Base-by-base conservation (phyloP, 306 rosid genomes). In the Quercus parvula region DNA sequence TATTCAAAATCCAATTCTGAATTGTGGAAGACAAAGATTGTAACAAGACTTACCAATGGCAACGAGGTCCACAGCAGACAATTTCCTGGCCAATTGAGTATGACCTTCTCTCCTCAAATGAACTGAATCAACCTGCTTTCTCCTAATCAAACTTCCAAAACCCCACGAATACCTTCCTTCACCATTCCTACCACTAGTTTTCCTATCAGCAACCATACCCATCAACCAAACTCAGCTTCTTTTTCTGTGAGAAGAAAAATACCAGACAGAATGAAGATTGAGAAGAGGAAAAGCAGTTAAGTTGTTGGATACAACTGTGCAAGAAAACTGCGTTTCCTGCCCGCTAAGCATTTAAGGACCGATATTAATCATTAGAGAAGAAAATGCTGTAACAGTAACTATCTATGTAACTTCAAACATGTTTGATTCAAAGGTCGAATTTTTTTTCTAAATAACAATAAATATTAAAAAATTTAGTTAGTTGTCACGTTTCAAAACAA, bases 111-210 rank as follows among this genome's bases (percentile, higher is more conserved):
- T 54, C 69, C 77, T 87, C 9, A 13, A 27, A 76, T 81, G 85
- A 61, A 78, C 85, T 38, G 93, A 91, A 87, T 91, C 96, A 78
- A 91, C 96, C 81, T 81, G 90, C 70, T 91, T 91, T 67, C 90
- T 87, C 57, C 92, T 82, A 75, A 89, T 75, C 49, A 87, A 84
- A 76, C 89, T 86, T 84, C 91, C 80, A 77, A 86, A 76, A 5
- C 82, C 87, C 58, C 82, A 17, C 6, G 71, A 67, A 78, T 66
- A 68, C 24, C 55, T 72, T 75, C 82, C 71, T 66, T 77, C 78
- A 64, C 19, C 81, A 58, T 63, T 77, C 14, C 70, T 82, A 41
- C 31, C 41, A 54, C 58, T 66, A 55, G 59, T 76, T 17, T 20
- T 62, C 71, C 57, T 57, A 31, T 18, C 66, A 52, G 57, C 86